phyloP scores from a whole-genome alignment of 768 basidiomycete species.

The Trametes cingulata region DNA sequence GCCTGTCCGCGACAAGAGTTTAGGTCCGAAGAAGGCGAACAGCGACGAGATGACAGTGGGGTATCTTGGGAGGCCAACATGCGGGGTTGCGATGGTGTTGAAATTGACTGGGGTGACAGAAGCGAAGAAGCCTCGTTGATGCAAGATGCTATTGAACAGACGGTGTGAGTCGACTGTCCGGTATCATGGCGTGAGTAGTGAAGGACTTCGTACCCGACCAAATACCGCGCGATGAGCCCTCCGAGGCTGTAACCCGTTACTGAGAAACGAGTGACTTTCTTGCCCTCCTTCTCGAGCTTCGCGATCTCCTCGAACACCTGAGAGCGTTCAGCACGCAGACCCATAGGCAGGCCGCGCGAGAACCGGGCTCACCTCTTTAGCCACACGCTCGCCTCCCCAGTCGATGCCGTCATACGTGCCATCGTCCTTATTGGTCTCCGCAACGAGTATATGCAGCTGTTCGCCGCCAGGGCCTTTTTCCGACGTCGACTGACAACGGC shows the following conservation, averaged over 20 bases:
- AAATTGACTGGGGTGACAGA: constrained; percentile 75
- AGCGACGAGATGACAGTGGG: constrained; percentile 59
- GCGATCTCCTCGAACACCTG: constrained; percentile 61
- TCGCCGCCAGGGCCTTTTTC: constrained; percentile 36
- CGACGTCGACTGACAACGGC: constrained; percentile 27
- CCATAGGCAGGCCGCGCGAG: background rate
- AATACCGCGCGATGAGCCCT: constrained; percentile 79
- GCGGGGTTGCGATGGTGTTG: constrained; percentile 81
- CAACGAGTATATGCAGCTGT: constrained; percentile 61
- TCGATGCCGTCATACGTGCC: constrained; percentile 84
- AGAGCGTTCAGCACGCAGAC: background rate
- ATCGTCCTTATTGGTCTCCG: constrained; percentile 64
- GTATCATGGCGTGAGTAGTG: background rate
- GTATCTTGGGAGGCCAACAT: constrained; percentile 72
- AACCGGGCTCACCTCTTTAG: constrained; percentile 63
- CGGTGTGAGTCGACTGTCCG: too few species aligned
- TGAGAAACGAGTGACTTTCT: constrained; percentile 67
- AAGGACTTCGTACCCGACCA: constrained; percentile 53
- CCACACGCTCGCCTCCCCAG: constrained; percentile 80
- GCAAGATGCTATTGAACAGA: constrained; percentile 49
- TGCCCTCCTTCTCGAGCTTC: constrained; percentile 52
- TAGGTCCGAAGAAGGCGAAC: constrained; percentile 58
- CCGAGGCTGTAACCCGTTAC: constrained; percentile 80
- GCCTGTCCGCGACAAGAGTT: constrained; percentile 75
- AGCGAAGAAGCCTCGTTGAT: constrained; percentile 72